These are phyloP conservation scores for Trichaptum fuscoviolaceum DNA, from an alignment of 768 basidiomycete genomes.

Conservation along the genomic window DNA sequence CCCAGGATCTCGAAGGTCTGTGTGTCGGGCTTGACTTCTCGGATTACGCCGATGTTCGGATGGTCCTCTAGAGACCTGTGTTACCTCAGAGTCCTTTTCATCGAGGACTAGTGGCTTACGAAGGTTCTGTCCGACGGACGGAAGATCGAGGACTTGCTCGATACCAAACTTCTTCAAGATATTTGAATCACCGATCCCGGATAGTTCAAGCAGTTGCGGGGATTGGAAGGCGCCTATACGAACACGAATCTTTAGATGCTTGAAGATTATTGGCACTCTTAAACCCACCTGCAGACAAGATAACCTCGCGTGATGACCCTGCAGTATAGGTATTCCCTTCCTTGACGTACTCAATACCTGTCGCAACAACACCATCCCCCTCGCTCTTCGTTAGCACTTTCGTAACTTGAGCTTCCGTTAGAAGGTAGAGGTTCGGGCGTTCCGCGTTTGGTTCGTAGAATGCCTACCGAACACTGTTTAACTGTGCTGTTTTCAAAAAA, in stretches of 20 bases:
- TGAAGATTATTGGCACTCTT: neutral
- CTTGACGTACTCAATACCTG: slow-evolving; percentile 7
- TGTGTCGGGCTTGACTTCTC: neutral
- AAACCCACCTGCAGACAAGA: neutral
- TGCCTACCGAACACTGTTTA: neutral
- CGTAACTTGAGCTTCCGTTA: slow-evolving; percentile 8
- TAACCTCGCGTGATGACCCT: neutral
- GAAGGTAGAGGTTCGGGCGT: slow-evolving; percentile 6
- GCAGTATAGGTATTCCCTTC: neutral
- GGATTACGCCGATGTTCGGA: neutral
- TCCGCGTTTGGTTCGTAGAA: slow-evolving; percentile 5
- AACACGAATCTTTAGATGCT: slow-evolving; percentile 4
- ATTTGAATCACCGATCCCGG: slow-evolving; percentile 31
- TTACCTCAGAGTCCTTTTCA: neutral
- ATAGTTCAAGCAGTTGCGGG: slow-evolving; percentile 32
- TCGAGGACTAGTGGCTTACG: slow-evolving; percentile 12
- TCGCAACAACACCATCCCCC: neutral
- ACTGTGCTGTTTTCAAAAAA: neutral
- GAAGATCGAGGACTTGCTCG: slow-evolving; percentile 26
- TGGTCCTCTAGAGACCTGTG: neutral
- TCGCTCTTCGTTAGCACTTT: neutral
- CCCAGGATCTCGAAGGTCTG: slow-evolving; percentile 14
- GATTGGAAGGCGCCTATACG: slow-evolving; percentile 22
- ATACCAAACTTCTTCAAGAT: slow-evolving; percentile 25
- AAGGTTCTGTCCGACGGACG: slow-evolving; percentile 34